A percentile compares a stretch with the other conserved stretches of the same genome.
Evolutionary conservation across 2,329 filamentous ascomycete species (phyloP).

Genomic region (Sordariomycetes sp.): DNA sequence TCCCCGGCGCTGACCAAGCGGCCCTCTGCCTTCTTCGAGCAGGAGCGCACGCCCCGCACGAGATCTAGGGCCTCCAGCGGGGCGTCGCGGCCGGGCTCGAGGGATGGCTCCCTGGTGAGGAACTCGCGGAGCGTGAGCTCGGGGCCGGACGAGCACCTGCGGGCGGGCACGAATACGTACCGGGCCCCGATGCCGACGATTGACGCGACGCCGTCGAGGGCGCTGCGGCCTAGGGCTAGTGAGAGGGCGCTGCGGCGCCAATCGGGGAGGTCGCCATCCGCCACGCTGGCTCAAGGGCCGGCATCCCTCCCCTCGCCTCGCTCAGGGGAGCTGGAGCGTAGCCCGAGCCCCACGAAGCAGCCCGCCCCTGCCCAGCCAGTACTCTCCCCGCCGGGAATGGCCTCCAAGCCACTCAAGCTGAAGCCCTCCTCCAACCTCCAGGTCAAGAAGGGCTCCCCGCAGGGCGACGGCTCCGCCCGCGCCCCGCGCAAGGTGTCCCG

Average conservation of each 20-base stretch:
- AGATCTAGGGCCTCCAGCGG: constrained; percentile 32
- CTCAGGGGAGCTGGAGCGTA: neutral
- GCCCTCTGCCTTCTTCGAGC: constrained; percentile 62
- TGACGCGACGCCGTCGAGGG: constrained; percentile 30
- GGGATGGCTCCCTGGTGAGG: constrained; percentile 47
- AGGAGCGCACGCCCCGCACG: constrained; percentile 44
- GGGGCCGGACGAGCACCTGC: constrained; percentile 29
- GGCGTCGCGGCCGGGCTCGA: constrained; percentile 43
- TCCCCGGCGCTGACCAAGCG: constrained; percentile 61
- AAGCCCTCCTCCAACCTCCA: constrained; percentile 1
- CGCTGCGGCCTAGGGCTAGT: constrained; percentile 9
- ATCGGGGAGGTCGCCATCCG: neutral
- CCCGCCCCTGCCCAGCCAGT: neutral
- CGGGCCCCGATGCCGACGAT: constrained; percentile 30
- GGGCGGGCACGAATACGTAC: constrained; percentile 30
- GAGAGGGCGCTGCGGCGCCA: neutral
- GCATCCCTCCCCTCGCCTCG: constrained; percentile 13
- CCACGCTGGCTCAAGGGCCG: neutral
- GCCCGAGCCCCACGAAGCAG: constrained; percentile 3
- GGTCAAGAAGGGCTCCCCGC: constrained; percentile 2
- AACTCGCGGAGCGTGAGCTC: constrained; percentile 44
- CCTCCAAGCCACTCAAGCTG: neutral
- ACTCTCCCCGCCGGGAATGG: neutral
- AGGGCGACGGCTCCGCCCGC: constrained; percentile 9
- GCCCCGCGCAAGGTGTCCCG: constrained; percentile 8